These are phyloP conservation scores for Colletotrichum karsti DNA, from an alignment of 2,329 filamentous ascomycete genomes.

Conservation along the genomic window DNA sequence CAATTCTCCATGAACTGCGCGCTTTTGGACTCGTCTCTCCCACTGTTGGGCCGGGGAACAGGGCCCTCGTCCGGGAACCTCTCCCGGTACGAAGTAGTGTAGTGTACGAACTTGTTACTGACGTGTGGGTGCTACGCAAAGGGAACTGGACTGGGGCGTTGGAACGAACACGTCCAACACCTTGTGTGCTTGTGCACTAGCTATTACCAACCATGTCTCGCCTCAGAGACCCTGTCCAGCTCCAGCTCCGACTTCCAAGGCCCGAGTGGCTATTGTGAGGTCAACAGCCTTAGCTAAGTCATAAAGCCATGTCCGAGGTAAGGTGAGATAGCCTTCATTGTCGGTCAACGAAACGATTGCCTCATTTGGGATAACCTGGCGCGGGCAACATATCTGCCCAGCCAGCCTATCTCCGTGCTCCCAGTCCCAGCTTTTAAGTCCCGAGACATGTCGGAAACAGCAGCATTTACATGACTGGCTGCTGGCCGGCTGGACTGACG, in stretches of 20 bases:
- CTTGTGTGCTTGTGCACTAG: not conserved
- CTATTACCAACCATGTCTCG: not conserved
- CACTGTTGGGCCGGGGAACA: slow-evolving; percentile 1
- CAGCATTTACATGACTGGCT: not conserved
- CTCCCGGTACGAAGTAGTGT: not conserved
- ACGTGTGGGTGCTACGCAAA: slow-evolving; percentile 15
- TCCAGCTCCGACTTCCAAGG: not conserved
- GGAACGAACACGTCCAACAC: not conserved
- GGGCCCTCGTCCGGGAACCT: slow-evolving; percentile 6
- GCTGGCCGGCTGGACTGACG: not conserved
- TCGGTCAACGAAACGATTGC: slow-evolving; percentile 23
- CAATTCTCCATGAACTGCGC: not conserved
- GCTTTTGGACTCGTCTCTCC: not conserved
- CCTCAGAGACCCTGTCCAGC: not conserved
- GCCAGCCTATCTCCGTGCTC: not conserved
- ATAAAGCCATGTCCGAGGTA: no score
- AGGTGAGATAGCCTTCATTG: slow-evolving; percentile 5
- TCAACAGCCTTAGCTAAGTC: slow-evolving; percentile 15
- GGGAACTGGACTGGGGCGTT: not conserved
- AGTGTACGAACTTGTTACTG: no score
- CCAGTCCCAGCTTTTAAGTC: not conserved
- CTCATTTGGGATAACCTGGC: slow-evolving; percentile 17
- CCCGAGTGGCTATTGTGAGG: not conserved
- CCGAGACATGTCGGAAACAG: not conserved
- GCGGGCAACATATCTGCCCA: not conserved